phyloP scores from a whole-genome alignment of 176 grass and related monocot species.

The Urochloa ruziziensis region DNA sequence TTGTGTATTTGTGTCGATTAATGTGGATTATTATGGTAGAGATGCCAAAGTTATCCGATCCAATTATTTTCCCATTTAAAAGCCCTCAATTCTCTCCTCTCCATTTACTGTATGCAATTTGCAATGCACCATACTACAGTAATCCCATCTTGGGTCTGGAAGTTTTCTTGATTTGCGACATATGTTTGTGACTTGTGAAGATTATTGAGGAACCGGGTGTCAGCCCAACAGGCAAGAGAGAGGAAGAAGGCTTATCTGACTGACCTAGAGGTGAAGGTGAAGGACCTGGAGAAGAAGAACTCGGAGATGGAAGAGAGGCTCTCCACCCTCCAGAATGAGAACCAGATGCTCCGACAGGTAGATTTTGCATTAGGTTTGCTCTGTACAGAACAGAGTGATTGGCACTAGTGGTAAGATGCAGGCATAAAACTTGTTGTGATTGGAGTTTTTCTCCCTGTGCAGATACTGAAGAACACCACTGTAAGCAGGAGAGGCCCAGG shows the following conservation, averaged over 20 bases:
- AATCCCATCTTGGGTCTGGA: neutral
- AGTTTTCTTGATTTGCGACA: constrained; percentile 14
- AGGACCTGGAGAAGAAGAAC: constrained; percentile 75
- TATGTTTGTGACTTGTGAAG: constrained; percentile 34
- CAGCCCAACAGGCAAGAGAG: constrained; percentile 85
- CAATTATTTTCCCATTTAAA: neutral
- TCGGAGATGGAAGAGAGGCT: constrained; percentile 70
- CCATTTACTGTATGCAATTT: neutral
- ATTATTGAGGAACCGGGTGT: constrained; percentile 84
- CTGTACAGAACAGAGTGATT: too few relatives aligned
- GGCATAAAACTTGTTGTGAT: constrained; percentile 16
- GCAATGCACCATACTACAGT: neutral
- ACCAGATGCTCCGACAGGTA: constrained; percentile 91
- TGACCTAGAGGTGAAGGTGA: constrained; percentile 71
- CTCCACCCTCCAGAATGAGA: constrained; percentile 85
- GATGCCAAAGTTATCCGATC: neutral
- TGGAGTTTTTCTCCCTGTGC: constrained; percentile 17
- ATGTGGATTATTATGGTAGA: neutral
- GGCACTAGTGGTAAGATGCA: too few relatives aligned
- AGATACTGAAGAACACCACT: constrained; percentile 96
- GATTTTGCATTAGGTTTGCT: neutral
- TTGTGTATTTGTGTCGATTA: neutral
- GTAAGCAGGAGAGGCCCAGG: constrained; percentile 84
- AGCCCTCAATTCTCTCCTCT: neutral
- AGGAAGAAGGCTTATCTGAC: constrained; percentile 85